Percentiles rank a stretch among this genome's conserved stretches.
phyloP scores from a whole-genome alignment of 352 stramenopile genomes.

The Globisporangium yorkense region DNA sequence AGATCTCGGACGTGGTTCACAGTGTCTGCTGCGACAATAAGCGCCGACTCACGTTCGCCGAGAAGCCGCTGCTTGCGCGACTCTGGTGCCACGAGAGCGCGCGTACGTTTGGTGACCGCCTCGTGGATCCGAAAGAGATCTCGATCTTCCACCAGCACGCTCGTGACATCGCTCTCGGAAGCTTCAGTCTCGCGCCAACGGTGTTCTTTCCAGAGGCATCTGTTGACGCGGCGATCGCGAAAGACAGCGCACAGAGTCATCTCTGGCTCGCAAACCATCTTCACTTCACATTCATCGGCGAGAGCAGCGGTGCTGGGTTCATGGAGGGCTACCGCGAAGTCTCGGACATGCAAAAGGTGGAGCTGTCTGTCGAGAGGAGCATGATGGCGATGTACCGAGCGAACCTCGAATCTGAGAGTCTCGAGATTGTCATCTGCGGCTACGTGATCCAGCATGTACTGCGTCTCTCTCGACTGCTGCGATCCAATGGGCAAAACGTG shows the following conservation, averaged over 20 bases:
- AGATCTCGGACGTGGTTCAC: conserved; percentile 41
- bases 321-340: conserved; percentile 54
- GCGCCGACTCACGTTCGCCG: conserved; percentile 22
- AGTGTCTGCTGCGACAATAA: conserved; percentile 35
- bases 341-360: conserved; percentile 40
- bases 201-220: conserved; percentile 22
- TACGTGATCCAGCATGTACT: conserved; percentile 56
- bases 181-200: conserved; percentile 40
- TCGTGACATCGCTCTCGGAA: conserved; percentile 33
- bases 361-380: conserved; percentile 46
- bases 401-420: conserved; percentile 20
- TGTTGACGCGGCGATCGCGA: conserved; percentile 11
- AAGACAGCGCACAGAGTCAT: conserved; percentile 16
- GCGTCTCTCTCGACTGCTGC: conserved; percentile 39
- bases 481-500: conserved; percentile 24
- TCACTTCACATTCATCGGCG: conserved; percentile 51
- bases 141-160: conserved; percentile 36
- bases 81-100: conserved; percentile 71
- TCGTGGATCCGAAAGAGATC: conserved; percentile 29
- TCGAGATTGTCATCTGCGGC: conserved; percentile 48
- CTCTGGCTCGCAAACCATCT: conserved; percentile 44
- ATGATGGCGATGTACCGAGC: conserved; percentile 47
- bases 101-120: conserved; percentile 44
- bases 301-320: conserved; percentile 29
- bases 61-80: conserved; percentile 47